phyloP scores from a whole-genome alignment of 805 yeast genomes.

The Nakazawaea molendinolei region DNA sequence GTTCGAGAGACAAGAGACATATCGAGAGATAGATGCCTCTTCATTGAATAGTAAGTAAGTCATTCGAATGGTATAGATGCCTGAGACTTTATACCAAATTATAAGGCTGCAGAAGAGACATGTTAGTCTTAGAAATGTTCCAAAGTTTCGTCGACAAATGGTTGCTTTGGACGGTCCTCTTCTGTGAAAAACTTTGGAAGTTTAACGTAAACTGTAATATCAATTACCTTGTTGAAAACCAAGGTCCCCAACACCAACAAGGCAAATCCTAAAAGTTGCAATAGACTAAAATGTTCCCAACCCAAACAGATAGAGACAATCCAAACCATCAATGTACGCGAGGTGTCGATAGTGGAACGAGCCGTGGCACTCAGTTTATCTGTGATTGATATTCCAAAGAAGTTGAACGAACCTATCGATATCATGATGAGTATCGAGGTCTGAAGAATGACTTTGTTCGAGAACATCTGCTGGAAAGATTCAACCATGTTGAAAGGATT shows the following conservation, averaged over 20 bases:
- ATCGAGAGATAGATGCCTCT: too few species aligned
- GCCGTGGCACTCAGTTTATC: slow-evolving; percentile 64
- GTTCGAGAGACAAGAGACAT: too few species aligned
- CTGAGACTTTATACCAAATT: too few species aligned
- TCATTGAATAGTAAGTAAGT: too few species aligned
- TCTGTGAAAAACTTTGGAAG: slow-evolving; percentile 41
- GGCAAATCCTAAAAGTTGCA: slow-evolving; percentile 60
- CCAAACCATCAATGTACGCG: slow-evolving; percentile 75
- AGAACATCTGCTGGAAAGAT: slow-evolving; percentile 42
- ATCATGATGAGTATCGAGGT: slow-evolving; percentile 63
- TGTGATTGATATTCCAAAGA: slow-evolving; percentile 66
- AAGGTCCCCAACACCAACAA: slow-evolving; percentile 66
- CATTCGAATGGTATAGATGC: too few species aligned
- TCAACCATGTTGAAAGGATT: slow-evolving; percentile 46
- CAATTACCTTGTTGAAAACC: slow-evolving; percentile 62
- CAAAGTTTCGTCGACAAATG: slow-evolving; percentile 29
- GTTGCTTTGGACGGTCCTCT: slow-evolving; percentile 18
- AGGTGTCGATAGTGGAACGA: slow-evolving; percentile 72
- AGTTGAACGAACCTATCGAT: slow-evolving; percentile 67
- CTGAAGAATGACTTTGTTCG: slow-evolving; percentile 33
- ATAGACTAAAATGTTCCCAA: slow-evolving; percentile 63
- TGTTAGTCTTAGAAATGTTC: slow-evolving; percentile 38
- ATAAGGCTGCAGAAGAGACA: too few species aligned
- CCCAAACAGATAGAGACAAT: slow-evolving; percentile 59
- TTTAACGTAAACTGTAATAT: slow-evolving; percentile 39